These are phyloP conservation scores for Podospora appendiculata DNA, from an alignment of 495 filamentous ascomycete genomes.

Conservation along the genomic window DNA sequence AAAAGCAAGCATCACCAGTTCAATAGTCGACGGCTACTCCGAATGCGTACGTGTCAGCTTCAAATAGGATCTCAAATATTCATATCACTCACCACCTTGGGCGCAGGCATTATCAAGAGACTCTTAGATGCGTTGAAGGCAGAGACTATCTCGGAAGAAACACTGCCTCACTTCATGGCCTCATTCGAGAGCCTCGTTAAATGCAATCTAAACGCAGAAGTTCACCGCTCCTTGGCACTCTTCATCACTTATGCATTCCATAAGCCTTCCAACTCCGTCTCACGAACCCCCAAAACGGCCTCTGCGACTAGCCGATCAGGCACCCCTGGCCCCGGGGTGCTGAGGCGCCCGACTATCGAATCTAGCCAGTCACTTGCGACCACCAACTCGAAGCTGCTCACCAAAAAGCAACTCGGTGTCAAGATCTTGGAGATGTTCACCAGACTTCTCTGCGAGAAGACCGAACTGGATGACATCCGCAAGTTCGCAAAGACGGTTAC, in stretches of 20 bases:
- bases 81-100: conserved; percentile 9
- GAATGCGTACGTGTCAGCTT: conserved; percentile 69
- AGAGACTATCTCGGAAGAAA: conserved; percentile 62
- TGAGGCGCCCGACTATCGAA: conserved; percentile 27
- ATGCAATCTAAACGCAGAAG: conserved; percentile 70
- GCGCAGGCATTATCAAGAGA: conserved; percentile 76
- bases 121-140: conserved; percentile 83
- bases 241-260: conserved; percentile 93
- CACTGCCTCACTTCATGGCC: conserved; percentile 64
- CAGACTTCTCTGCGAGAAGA: conserved; percentile 69
- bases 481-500: conserved; percentile 94
- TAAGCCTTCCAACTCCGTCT: conserved; percentile 43
- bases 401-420: conserved; percentile 59
- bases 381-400: conserved; percentile 22
- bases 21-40: conserved; percentile 72
- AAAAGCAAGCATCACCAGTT: conserved; percentile 87
- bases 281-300: conserved; percentile 43
- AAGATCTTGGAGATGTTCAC: conserved; percentile 75
- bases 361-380: conserved; percentile 9
- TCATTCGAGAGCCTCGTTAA: conserved; percentile 73
- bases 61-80: not conserved
- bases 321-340: conserved; percentile 23
- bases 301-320: conserved; percentile 28
- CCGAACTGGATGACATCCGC: conserved; percentile 57
- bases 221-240: conserved; percentile 77